phyloP scores from a whole-genome alignment of 345 rosid genomes.

The Camelina sativa region DNA sequence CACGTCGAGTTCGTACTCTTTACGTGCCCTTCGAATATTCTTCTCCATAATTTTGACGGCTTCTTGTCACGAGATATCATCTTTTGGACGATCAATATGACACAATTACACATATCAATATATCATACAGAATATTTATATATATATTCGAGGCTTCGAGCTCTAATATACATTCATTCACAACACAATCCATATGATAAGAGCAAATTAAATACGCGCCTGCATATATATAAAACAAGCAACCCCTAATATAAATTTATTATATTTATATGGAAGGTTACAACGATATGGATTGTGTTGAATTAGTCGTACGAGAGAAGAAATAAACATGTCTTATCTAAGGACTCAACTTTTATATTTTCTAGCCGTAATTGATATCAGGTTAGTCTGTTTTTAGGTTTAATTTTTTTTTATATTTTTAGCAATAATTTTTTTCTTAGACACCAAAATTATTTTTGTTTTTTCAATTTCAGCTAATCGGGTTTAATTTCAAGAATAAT shows the following conservation, averaged over 20 bases:
- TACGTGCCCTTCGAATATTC: conserved; percentile 27
- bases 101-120: neutral
- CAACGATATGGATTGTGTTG: neutral
- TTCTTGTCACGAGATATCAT: neutral
- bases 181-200: neutral
- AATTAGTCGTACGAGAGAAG: neutral
- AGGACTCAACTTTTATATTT: neutral
- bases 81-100: neutral
- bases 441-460: neutral
- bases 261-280: neutral
- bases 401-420: neutral
- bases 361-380: neutral
- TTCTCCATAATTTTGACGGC: conserved; percentile 26
- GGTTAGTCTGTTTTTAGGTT: neutral
- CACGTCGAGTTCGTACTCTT: conserved; percentile 22
- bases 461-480: neutral
- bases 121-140: neutral
- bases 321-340: neutral
- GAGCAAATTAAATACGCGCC: neutral
- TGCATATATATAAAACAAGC: neutral
- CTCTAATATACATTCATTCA: neutral
- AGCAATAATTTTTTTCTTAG: neutral
- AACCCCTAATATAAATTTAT: neutral
- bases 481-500: neutral
- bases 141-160: neutral